phyloP scores from a whole-genome alignment of 257 asterid genomes.

The Gentiana straminea region DNA sequence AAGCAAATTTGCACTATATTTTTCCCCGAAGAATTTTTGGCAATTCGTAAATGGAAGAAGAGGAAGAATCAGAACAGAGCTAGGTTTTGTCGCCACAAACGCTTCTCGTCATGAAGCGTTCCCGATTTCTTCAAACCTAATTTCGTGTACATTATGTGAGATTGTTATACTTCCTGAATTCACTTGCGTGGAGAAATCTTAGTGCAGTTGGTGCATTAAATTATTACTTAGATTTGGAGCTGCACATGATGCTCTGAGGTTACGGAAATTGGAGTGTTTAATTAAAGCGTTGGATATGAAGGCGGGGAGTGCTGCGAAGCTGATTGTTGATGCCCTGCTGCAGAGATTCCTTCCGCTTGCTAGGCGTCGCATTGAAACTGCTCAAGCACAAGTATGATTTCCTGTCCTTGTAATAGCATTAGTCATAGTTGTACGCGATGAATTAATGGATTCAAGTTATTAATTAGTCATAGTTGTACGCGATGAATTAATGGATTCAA shows the following conservation, averaged over 20 bases:
- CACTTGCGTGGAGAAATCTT: neutral
- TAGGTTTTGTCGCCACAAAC: too few relatives aligned
- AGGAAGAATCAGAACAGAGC: neutral
- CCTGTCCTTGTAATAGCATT: neutral
- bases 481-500: neutral
- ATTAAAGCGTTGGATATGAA: constrained; percentile 40
- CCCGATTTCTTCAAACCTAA: constrained; percentile 9
- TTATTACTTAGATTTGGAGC: neutral
- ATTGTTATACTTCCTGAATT: too few relatives aligned
- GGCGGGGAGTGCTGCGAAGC: constrained; percentile 98
- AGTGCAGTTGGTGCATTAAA: neutral
- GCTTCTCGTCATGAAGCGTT: neutral
- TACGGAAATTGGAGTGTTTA: constrained; percentile 9
- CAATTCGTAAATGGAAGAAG: constrained; percentile 7
- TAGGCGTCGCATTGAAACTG: constrained; percentile 95
- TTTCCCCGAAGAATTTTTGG: too few relatives aligned
- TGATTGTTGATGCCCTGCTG: constrained; percentile 91
- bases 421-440: too few relatives aligned
- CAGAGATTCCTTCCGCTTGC: constrained; percentile 99
- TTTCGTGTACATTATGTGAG: neutral
- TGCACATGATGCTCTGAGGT: neutral
- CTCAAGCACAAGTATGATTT: constrained; percentile 82
- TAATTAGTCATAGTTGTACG: neutral
- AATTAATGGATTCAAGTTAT: neutral
- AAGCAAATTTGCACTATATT: too few relatives aligned